Evolutionary conservation across 1,139 yeast species (phyloP).

Genomic region (Sugiyamaella japonica): DNA sequence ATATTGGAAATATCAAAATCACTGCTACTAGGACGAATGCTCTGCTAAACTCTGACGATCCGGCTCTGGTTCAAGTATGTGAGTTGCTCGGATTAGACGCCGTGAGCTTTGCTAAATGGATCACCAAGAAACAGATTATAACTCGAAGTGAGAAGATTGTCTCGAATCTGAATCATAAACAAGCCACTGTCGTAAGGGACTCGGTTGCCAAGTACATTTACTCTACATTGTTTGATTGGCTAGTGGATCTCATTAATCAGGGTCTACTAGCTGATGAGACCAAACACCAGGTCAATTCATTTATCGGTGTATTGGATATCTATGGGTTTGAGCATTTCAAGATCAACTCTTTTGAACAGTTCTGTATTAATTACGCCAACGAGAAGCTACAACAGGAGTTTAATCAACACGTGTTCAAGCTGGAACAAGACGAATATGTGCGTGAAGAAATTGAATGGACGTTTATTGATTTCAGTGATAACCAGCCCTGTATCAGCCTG

Average conservation of each 20-base stretch:
- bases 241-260: conserved; percentile 76
- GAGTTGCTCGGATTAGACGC: conserved; percentile 83
- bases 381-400: conserved; percentile 97
- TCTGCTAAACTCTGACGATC: conserved; percentile 79
- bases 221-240: conserved; percentile 93
- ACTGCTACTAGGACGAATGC: conserved; percentile 87
- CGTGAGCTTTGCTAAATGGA: conserved; percentile 79
- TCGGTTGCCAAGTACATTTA: conserved; percentile 94
- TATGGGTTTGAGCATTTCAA: conserved; percentile 97
- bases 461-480: conserved; percentile 92
- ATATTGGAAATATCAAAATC: conserved; percentile 89
- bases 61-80: conserved; percentile 79
- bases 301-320: conserved; percentile 96
- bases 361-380: conserved; percentile 96
- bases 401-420: conserved; percentile 94
- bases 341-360: conserved; percentile 92
- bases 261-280: conserved; percentile 73
- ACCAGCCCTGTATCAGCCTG: conserved; percentile 93
- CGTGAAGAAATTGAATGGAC: conserved; percentile 96
- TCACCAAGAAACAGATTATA: conserved; percentile 84
- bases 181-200: conserved; percentile 90
- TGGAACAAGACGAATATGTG: conserved; percentile 94
- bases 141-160: conserved; percentile 93
- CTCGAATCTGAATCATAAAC: conserved; percentile 77
- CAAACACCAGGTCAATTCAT: conserved; percentile 57